Conservation (phyloP, 2,329 filamentous ascomycete genomes). For the Thermoascus crustaceus region DNA sequence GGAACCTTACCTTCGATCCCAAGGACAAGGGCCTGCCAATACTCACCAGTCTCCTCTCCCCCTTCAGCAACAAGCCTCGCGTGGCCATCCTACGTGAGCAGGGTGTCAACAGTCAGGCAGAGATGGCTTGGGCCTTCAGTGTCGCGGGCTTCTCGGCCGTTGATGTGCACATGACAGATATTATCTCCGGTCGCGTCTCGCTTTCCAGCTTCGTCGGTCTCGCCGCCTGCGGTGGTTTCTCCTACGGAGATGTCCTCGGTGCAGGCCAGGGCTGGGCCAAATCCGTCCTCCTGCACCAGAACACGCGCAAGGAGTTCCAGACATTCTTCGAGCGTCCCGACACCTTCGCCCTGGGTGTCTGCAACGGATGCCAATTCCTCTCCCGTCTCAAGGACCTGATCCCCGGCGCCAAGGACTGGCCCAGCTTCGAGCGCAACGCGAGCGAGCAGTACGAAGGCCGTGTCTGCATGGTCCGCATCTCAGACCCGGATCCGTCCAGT, state of each 20-base stretch:
- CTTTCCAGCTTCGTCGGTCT: conserved; percentile 78
- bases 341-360: conserved; percentile 88
- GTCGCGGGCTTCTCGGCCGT: conserved; percentile 84
- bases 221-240: conserved; percentile 94
- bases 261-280: conserved; percentile 97
- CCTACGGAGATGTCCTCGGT: conserved; percentile 83
- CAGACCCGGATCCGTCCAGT: conserved; percentile 47
- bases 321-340: conserved; percentile 79
- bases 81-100: conserved; percentile 94
- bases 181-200: conserved; percentile 68
- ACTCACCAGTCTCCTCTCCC: conserved; percentile 50
- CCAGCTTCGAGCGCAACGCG: conserved; percentile 74
- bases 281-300: conserved; percentile 74
- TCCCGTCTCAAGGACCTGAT: conserved; percentile 75
- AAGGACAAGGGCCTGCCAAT: conserved; percentile 67
- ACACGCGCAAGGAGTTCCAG: conserved; percentile 69
- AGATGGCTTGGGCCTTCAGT: conserved; percentile 95
- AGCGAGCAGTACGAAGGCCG: conserved; percentile 87
- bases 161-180: conserved; percentile 94
- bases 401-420: conserved; percentile 74
- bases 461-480: conserved; percentile 74
- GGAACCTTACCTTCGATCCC: conserved; percentile 72
- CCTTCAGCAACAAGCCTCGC: conserved; percentile 57
- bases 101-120: conserved; percentile 90
- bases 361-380: conserved; percentile 96